Base-by-base conservation (phyloP, 2,329 filamentous ascomycete species). In the Fusarium sp. region DNA sequence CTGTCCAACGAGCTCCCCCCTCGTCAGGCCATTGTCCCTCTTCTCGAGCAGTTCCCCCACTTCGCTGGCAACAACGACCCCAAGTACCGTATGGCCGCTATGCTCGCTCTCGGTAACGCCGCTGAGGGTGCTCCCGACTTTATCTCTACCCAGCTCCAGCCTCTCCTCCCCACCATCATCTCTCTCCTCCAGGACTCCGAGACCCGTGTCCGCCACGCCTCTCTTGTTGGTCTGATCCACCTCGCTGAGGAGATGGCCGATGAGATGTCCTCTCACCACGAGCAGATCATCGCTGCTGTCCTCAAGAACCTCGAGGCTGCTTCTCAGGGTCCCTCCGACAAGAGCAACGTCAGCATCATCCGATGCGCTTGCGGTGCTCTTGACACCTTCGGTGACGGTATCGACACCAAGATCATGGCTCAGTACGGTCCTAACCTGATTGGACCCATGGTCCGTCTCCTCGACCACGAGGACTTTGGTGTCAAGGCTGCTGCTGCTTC, bases 81-180 rank as follows among this genome's bases (percentile, higher is more conserved):
- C 37, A 90, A 93, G 74, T 91, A 92, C 82, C 91, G 95, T 64
- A 92, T 95, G 81, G 94, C 95, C 57, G 94, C 93, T 81, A 96
- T 98, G 77, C 86, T 98, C 67, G 91, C 95, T 50, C 88, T 99
- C 7, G 95, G 95, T 63, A 97, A 95, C 84, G 95, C 93, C 74
- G 95, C 97, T 55, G 96, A 98, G 84, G 96, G 96, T 74, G 95
- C 96, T 30, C 96, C 96, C 18, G 96, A 99, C 80, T 99, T 98
- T 81, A 94, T 98, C 77, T 93, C 93, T 69, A 97, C 94, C 21
- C 96, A 99, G 81, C 88, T 98, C 67, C 87, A 91, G 76, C 88
- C 91, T 71, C 91, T 98, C 71, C 89, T 98, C 79, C 96, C 96
- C 50, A 86, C 93, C 73, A 90, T 98, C 62, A 86, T 98, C 61